A percentile compares a stretch with the other conserved stretches of the same genome.
These are phyloP conservation scores for Penicillium polonicum DNA, from an alignment of 2,329 filamentous ascomycete genomes.

Conservation along the genomic window DNA sequence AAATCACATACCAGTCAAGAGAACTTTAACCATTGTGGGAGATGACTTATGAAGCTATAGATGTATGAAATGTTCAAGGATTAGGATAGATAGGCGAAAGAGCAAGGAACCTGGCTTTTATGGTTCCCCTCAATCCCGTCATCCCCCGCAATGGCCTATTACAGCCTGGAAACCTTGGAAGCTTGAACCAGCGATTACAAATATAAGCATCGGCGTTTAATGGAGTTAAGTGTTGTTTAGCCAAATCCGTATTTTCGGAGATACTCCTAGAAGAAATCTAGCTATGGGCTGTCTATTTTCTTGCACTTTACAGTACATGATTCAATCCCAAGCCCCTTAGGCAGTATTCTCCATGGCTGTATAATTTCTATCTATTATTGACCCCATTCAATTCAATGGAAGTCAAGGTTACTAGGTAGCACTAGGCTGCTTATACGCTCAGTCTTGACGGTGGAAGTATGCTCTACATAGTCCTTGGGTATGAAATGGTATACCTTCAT, in stretches of 20 bases:
- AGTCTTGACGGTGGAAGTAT: background rate
- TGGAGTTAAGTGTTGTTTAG: background rate
- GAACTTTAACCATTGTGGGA: constrained; percentile 40
- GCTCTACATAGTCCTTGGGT: background rate
- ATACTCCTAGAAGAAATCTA: background rate
- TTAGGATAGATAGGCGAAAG: background rate
- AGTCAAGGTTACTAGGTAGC: background rate
- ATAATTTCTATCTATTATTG: background rate
- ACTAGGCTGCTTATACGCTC: background rate
- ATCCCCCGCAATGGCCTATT: constrained; percentile 12
- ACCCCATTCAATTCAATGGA: background rate
- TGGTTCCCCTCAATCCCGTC: constrained; percentile 25
- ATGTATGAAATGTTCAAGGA: background rate
- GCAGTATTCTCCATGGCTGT: background rate
- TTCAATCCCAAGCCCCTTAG: background rate
- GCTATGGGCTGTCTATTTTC: background rate
- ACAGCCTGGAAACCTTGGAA: background rate
- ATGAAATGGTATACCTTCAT: background rate
- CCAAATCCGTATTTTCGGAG: background rate
- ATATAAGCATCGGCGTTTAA: constrained; percentile 5
- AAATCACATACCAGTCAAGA: constrained; percentile 35
- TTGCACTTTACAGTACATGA: background rate
- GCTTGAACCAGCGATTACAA: constrained; percentile 17
- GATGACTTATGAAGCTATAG: background rate
- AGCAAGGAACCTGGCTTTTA: constrained; percentile 18